Base-by-base conservation (phyloP, 179 eudicot species). In the Nepenthes alata region DNA sequence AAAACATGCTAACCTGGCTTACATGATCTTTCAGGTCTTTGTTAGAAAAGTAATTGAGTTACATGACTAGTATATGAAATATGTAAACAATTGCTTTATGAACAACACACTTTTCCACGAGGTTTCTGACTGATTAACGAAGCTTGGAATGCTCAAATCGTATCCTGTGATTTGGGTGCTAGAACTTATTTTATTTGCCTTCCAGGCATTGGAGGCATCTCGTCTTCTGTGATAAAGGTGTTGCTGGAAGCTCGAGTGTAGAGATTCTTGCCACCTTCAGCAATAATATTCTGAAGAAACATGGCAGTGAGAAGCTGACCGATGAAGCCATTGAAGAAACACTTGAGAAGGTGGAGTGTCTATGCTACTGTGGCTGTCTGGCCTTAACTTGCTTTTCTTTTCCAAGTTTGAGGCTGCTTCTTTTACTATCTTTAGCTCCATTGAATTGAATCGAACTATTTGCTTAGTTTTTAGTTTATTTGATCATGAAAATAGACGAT, bases 321-420 rank as follows among this genome's bases (percentile, higher is more conserved):
- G 89, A 86, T 60, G 96, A 83, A 73, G 96, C 80, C 50, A 81
- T 86, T 60, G 90, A 88, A 64, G 96, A 88, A 51, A 80, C 86
- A 44, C 75, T 88, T 60, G 96, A 86, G 51, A 88, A 86, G 85
- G 96, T 83, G 64, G 61, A 12, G 34, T 53, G 34, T 55, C 11
- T 4, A 15, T 2, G 5, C 47, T 54, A 37, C 47, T 34, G 56
- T 41, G 38, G 15, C 44, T 51, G 36, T 60, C 35, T 15, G 3
- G 16, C 16, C 16, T 5, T 14, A 14, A 36, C 13, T n/a, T 58
- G 4, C n/a, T 10, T 37, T 12, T 14, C 6, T 11, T 11, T 5
- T 12, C 35, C 44, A 11, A 12, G 34, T 70, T 34, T 49, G n/a
- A 52, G 55, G 25, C 38, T 36, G 11, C 59, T 16, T 12, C 5